Evolutionary conservation across 2,329 filamentous ascomycete species (phyloP).

Genomic region (Mycocentrospora acerina): DNA sequence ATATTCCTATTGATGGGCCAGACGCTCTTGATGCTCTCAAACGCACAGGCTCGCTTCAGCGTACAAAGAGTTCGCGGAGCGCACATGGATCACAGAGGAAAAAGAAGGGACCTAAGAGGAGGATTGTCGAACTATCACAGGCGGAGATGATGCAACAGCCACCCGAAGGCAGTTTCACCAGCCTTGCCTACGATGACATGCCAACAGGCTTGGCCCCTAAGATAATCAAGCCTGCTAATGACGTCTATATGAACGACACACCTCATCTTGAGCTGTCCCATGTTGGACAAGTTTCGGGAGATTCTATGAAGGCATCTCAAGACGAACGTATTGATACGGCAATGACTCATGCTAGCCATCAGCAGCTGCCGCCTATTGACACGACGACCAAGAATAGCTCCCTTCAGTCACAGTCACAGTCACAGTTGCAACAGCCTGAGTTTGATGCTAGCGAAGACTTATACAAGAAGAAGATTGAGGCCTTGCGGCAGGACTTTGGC

Average conservation of each 20-base stretch:
- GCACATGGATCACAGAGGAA: constrained; percentile 56
- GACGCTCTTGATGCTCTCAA: constrained; percentile 19
- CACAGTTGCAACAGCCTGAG: constrained; percentile 40
- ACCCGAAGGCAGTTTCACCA: constrained; percentile 28
- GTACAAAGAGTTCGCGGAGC: constrained; percentile 33
- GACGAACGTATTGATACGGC: constrained; percentile 24
- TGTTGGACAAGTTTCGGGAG: constrained; percentile 25
- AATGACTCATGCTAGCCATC: constrained; percentile 23
- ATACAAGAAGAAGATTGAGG: constrained; percentile 86
- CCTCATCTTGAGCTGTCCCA: constrained; percentile 31
- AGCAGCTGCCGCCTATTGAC: constrained; percentile 36
- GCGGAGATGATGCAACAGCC: constrained; percentile 43
- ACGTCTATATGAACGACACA: constrained; percentile 14
- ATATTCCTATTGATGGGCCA: constrained; percentile 9
- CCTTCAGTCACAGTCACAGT: constrained; percentile 8
- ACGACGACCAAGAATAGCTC: constrained; percentile 26
- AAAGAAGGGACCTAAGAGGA: constrained; percentile 58
- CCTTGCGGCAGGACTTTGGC: constrained; percentile 80
- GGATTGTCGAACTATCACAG: constrained; percentile 60
- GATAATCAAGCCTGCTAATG: constrained; percentile 13
- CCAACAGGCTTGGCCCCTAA: constrained; percentile 20
- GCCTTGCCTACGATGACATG: constrained; percentile 28
- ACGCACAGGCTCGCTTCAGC: constrained; percentile 33
- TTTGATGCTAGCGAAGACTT: constrained; percentile 72
- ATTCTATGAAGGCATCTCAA: constrained; percentile 26